Conservation (phyloP, 2,329 filamentous ascomycete genomes). For the Trichoderma aggressivum region DNA sequence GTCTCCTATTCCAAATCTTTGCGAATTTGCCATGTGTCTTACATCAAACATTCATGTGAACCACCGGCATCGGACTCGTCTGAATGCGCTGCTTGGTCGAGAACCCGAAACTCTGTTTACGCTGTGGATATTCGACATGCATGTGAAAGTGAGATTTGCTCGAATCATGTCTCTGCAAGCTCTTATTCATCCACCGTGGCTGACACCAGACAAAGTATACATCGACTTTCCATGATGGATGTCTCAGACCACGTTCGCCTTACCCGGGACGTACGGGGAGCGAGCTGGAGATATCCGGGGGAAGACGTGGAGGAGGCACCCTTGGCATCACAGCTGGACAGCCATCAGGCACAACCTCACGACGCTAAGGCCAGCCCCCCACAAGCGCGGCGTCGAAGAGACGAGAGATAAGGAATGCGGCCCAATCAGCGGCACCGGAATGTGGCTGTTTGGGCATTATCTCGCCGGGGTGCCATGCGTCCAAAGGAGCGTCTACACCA, state of each 20-base stretch:
- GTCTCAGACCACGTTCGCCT: neutral
- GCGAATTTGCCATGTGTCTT: neutral
- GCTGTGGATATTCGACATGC: neutral
- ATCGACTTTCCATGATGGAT: neutral
- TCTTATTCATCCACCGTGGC: neutral
- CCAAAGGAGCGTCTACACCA: slow-evolving; percentile 6
- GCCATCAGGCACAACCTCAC: slow-evolving; percentile 15
- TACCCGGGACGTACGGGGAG: slow-evolving; percentile 4
- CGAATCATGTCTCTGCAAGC: neutral
- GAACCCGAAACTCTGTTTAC: neutral
- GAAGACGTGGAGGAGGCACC: neutral
- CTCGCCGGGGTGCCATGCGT: slow-evolving; percentile 17
- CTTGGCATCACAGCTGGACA: neutral
- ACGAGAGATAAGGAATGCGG: slow-evolving; percentile 30
- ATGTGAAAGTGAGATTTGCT: neutral
- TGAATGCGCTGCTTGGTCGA: neutral
- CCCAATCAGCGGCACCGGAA: slow-evolving; percentile 25
- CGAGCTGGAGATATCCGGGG: slow-evolving; percentile 4
- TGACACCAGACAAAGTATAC: neutral
- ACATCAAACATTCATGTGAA: neutral
- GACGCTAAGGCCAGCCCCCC: slow-evolving; percentile 13
- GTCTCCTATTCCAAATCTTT: neutral
- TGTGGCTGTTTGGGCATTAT: neutral
- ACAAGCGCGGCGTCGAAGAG: slow-evolving; percentile 19
- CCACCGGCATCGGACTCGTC: neutral